Percentiles rank a stretch among this genome's conserved stretches.
These are phyloP conservation scores for Rosa lucieae DNA, from an alignment of 306 rosid species.

Conservation along the genomic window DNA sequence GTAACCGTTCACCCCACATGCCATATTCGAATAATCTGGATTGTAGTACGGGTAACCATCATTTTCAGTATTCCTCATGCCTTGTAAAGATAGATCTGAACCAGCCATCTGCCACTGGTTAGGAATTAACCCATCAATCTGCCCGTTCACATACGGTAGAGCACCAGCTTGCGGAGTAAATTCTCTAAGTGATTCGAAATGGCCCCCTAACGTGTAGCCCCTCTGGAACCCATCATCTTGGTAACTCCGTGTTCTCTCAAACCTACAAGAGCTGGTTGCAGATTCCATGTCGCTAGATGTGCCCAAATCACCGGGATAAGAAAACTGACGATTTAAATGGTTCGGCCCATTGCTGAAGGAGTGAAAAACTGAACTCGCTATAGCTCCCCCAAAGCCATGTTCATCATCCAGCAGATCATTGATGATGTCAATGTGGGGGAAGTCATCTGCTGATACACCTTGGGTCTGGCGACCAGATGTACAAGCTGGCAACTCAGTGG, in stretches of 20 bases:
- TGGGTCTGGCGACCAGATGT: conserved; percentile 69
- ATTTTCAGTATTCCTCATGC: conserved; percentile 54
- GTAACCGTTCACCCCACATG: conserved; percentile 68
- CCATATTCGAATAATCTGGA: conserved; percentile 72
- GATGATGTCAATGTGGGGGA: conserved; percentile 96
- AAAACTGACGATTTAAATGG: conserved; percentile 63
- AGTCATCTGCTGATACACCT: conserved; percentile 75
- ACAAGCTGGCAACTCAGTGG: conserved; percentile 53
- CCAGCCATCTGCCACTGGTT: conserved; percentile 74
- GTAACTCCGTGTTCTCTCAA: conserved; percentile 79
- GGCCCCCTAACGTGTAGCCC: conserved; percentile 51
- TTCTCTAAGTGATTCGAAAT: conserved; percentile 59
- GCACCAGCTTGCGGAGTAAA: conserved; percentile 48
- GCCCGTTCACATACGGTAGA: conserved; percentile 60
- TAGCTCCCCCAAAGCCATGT: conserved; percentile 41
- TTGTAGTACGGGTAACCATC: conserved; percentile 60
- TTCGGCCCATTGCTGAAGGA: conserved; percentile 49
- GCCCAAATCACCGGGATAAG: conserved; percentile 68
- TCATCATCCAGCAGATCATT: conserved; percentile 96
- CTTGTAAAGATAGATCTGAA: conserved; percentile 56
- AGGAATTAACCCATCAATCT: conserved; percentile 64
- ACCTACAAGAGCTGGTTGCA: conserved; percentile 72
- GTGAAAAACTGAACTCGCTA: conserved; percentile 40
- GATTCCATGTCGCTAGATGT: conserved; percentile 57
- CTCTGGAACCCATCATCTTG: conserved; percentile 64